Conservation (phyloP, 805 yeast species). For the Trichomonascus vanleenenianus region DNA sequence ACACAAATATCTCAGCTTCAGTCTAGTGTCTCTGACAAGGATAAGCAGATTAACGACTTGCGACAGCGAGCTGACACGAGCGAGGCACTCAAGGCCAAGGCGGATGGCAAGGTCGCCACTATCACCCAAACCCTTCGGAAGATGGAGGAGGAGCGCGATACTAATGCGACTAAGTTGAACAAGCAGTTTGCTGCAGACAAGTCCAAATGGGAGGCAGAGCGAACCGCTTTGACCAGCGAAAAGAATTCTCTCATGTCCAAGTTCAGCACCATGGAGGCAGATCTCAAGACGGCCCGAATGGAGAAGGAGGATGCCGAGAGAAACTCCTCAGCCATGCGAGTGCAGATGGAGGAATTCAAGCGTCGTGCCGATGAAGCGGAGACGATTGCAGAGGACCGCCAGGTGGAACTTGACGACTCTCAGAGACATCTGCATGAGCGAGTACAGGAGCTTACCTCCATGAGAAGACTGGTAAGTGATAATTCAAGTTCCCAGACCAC, state of each 20-base stretch:
- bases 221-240: conserved; percentile 12
- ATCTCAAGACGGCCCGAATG: conserved; percentile 8
- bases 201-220: conserved; percentile 14
- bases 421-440: conserved; percentile 70
- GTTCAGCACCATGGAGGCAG: conserved; percentile 10
- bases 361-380: conserved; percentile 67
- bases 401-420: conserved; percentile 76
- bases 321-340: conserved; percentile 16
- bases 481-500: conserved; percentile 50
- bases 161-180: conserved; percentile 4
- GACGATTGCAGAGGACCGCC: conserved; percentile 72
- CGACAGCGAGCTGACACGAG: conserved; percentile 33
- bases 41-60: conserved; percentile 35
- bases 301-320: conserved; percentile 6
- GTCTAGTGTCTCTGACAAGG: conserved; percentile 33
- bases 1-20: conserved; percentile 32
- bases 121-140: conserved; percentile 13
- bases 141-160: conserved; percentile 14
- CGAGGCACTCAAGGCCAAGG: conserved; percentile 31
- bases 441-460: conserved; percentile 65
- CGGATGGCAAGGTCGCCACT: conserved; percentile 19
- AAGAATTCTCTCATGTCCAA: conserved; percentile 10
- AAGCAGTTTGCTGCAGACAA: conserved; percentile 9
- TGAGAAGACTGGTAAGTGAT: conserved; percentile 62
- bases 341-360: conserved; percentile 29